Evolutionary conservation across 2,329 filamentous ascomycete species (phyloP).

Genomic region (Aspergillus fischeri): DNA sequence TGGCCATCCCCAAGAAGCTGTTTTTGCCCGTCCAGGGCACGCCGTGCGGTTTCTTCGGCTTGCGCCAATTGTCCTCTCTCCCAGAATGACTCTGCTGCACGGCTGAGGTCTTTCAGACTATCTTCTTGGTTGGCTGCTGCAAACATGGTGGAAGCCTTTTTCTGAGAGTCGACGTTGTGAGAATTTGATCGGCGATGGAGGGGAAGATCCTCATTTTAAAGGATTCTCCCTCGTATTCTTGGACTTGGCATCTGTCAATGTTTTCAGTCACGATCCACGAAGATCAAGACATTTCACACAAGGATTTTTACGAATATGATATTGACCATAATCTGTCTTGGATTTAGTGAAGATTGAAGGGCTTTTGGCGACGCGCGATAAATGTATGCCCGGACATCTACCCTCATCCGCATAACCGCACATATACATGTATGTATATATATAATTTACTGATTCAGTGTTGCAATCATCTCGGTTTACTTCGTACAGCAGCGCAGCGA

Average conservation of each 20-base stretch:
- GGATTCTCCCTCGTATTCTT: neutral
- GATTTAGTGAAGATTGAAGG: no score
- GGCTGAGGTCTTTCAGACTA: neutral
- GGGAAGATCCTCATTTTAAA: neutral
- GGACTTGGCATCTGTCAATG: neutral
- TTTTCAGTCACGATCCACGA: neutral
- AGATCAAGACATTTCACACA: no score
- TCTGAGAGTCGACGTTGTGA: neutral
- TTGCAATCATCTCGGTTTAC: no score
- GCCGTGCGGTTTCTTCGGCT: neutral
- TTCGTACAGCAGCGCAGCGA: no score
- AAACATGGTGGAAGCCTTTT: neutral
- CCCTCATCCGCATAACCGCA: no score
- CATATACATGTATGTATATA: accelerated
- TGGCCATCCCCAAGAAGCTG: neutral
- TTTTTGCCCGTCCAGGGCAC: neutral
- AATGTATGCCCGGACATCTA: no score
- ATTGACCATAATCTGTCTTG: no score
- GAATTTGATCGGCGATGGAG: neutral
- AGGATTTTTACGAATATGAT: no score
- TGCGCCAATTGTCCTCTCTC: neutral
- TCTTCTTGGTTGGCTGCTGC: neutral
- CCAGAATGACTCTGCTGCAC: neutral
- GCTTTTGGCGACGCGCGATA: no score
- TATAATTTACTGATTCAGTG: no score